phyloP scores from a whole-genome alignment of 331 rosid genomes.

The Cydonia oblonga region DNA sequence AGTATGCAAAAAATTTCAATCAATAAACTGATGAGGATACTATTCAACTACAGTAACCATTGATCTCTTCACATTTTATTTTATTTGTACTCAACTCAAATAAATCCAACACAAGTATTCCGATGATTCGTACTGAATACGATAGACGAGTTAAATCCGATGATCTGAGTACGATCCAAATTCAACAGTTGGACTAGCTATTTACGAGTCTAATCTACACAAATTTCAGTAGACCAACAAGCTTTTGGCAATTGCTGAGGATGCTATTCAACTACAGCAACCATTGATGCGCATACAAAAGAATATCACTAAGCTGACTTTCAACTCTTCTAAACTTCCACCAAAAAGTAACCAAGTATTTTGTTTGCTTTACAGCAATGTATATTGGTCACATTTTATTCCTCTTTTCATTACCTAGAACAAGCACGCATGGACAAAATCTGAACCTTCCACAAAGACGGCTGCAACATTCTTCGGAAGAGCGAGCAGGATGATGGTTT shows the following conservation, averaged over 20 bases:
- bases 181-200: background rate
- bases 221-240: background rate
- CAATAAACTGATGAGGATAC: too few species aligned
- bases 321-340: background rate
- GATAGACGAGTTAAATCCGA: background rate
- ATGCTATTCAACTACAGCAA: background rate
- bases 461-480: background rate
- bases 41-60: too few species aligned
- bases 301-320: background rate
- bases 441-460: background rate
- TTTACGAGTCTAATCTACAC: background rate
- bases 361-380: conserved; percentile 3
- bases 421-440: background rate
- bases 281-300: background rate
- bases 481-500: too few species aligned
- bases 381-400: background rate
- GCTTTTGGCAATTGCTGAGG: background rate
- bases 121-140: too few species aligned
- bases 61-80: background rate
- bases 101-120: too few species aligned
- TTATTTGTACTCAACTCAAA: too few species aligned
- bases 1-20: too few species aligned
- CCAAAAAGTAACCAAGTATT: too few species aligned
- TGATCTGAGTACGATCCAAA: background rate
- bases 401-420: background rate